Percentiles rank a stretch among this genome's conserved stretches.
Conservation (phyloP, 75 land plant genomes). For the Sequoia sempervirens region DNA sequence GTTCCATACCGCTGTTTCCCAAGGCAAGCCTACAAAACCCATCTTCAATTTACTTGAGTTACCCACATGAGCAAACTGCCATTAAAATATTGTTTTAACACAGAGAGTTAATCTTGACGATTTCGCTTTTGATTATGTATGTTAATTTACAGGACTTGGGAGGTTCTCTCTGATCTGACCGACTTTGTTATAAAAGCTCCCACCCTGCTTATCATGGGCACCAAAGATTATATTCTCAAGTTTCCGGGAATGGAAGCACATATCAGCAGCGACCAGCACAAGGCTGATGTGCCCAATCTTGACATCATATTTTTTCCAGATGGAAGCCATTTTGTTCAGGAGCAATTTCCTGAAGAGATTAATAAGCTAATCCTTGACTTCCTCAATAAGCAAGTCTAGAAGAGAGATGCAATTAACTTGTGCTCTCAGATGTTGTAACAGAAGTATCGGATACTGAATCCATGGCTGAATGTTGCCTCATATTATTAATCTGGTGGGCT, state of each 20-base stretch:
- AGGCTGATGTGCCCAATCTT: slow-evolving; percentile 15
- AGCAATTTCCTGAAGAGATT: slow-evolving; percentile 35
- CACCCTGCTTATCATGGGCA: slow-evolving; percentile 26
- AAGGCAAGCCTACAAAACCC: not conserved
- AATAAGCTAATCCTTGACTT: slow-evolving; percentile 32
- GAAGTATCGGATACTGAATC: no score
- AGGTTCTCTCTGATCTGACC: not conserved
- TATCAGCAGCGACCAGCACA: slow-evolving; percentile 13
- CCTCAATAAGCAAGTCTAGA: slow-evolving; percentile 13
- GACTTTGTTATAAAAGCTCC: slow-evolving; percentile 23
- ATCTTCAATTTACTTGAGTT: not conserved
- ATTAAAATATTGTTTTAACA: not conserved
- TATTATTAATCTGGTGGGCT: no score
- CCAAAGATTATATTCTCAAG: slow-evolving; percentile 25
- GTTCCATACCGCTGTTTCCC: slow-evolving; percentile 36
- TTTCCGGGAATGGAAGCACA: slow-evolving; percentile 27
- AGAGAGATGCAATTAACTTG: not conserved
- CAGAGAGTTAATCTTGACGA: not conserved
- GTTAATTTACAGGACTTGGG: not conserved
- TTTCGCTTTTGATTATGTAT: not conserved
- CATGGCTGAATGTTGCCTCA: no score
- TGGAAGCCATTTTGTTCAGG: slow-evolving; percentile 41
- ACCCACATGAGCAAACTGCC: not conserved
- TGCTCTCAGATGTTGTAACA: no score
- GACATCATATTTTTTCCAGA: slow-evolving; percentile 20